Conservation (phyloP, 225 moss, liverwort and hornwort species). For the Polytrichum formosum region DNA sequence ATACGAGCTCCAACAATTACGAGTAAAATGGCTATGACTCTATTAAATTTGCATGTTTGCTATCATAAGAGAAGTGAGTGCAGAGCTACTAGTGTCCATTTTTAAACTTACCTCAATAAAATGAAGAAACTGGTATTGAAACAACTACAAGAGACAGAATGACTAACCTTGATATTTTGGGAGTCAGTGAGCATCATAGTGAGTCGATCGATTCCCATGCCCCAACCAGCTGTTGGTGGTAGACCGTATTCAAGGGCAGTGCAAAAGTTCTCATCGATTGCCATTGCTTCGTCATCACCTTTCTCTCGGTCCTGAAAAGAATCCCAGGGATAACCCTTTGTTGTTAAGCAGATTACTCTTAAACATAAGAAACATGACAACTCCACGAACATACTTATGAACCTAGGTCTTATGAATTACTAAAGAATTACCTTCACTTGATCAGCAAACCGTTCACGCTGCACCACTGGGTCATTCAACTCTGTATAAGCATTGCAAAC, state of each 20-base stretch:
- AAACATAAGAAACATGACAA: too few species aligned
- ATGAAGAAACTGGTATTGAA: too few species aligned
- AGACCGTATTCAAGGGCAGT: slow-evolving; percentile 87
- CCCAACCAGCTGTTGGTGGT: slow-evolving; percentile 93
- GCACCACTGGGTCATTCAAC: slow-evolving; percentile 88
- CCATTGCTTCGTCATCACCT: slow-evolving; percentile 98
- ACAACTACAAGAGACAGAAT: not conserved
- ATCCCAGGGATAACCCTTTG: not conserved
- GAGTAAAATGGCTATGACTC: too few species aligned
- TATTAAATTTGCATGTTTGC: too few species aligned
- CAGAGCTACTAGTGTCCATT: too few species aligned
- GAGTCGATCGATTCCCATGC: slow-evolving; percentile 87
- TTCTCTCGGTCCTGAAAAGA: slow-evolving; percentile 65
- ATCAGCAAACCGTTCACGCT: slow-evolving; percentile 87
- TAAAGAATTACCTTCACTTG: slow-evolving; percentile 66
- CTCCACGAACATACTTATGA: too few species aligned
- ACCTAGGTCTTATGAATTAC: too few species aligned
- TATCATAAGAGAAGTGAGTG: too few species aligned
- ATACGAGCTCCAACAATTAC: too few species aligned
- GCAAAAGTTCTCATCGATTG: slow-evolving; percentile 82
- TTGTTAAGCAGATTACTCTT: too few species aligned
- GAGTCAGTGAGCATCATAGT: slow-evolving; percentile 92
- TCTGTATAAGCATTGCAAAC: slow-evolving; percentile 98
- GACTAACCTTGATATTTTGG: slow-evolving; percentile 76
- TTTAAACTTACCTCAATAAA: too few species aligned